phyloP scores from a whole-genome alignment of 768 basidiomycete species.

The Leccinum longicurvipes region DNA sequence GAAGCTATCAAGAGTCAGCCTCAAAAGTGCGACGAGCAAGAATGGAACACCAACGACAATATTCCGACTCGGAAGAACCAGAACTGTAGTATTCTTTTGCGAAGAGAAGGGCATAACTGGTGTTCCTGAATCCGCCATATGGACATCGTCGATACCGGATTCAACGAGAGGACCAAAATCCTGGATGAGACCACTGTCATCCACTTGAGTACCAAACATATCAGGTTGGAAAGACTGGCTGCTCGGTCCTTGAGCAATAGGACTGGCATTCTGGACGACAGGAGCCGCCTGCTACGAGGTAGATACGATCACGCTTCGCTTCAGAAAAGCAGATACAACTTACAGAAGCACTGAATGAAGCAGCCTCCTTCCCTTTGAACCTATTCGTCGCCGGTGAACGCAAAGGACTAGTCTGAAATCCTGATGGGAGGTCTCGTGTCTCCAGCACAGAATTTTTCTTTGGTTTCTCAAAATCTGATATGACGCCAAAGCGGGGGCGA shows the following conservation, averaged over 20 bases:
- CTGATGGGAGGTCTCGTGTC: constrained; percentile 22
- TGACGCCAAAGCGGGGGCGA: constrained; percentile 33
- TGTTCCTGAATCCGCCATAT: constrained; percentile 30
- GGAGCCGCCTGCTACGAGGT: constrained; percentile 7
- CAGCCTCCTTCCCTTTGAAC: constrained; percentile 19
- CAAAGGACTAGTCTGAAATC: constrained; percentile 22
- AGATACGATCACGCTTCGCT: not conserved
- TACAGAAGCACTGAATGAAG: constrained; percentile 2
- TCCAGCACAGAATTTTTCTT: constrained; percentile 14
- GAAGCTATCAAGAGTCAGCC: constrained; percentile 41
- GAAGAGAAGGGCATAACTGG: constrained; percentile 8
- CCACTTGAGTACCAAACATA: constrained; percentile 13
- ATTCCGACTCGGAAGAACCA: constrained; percentile 50
- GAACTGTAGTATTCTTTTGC: constrained; percentile 32
- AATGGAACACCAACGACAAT: constrained; percentile 44
- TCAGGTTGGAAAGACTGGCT: constrained; percentile 19
- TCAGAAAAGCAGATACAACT: not conserved
- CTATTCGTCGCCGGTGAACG: constrained; percentile 15
- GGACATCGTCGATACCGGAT: constrained; percentile 33
- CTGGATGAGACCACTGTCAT: constrained; percentile 8
- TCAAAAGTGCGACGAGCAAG: not conserved
- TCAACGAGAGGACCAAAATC: constrained; percentile 15
- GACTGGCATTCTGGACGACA: constrained; percentile 26
- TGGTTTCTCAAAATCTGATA: constrained; percentile 22
- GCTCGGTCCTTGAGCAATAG: constrained; percentile 9